Base-by-base conservation (phyloP, 306 rosid genomes). In the Trifolium repens region DNA sequence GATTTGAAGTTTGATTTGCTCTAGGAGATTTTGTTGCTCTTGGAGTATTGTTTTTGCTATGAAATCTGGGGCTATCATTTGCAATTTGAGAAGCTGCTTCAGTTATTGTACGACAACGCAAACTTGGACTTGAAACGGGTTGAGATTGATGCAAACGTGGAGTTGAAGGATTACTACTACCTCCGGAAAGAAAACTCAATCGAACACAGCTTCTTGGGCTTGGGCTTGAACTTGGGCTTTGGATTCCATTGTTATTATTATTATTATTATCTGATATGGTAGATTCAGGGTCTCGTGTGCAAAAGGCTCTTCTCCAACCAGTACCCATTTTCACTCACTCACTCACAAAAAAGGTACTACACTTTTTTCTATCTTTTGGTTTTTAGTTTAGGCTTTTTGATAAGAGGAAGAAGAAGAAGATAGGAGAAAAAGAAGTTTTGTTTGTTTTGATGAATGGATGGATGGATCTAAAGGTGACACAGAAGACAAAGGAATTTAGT, bases 251-350 rank as follows among this genome's bases (percentile, higher is more conserved):
- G 87, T 3, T 79, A 82, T 86, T 85, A 5, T 13, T 83, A 17
- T 17, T 17, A 85, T 6, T 81, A 84, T 86, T 85, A 50, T 88
- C 90, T 0, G 96, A 75, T 12, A 75, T 15, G 65, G 69, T 75
- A 4, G 89, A 81, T 13, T 87, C 91, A 27, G 90, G 84, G 78
- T 90, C 93, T 13, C 93, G 85, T 49, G 96, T 88, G 83, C 99
- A 94, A 70, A 94, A 94, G 9, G 96, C 96, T 84, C 96, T 87
- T 78, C 99, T 89, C 99, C 99, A 94, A 50, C 98, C 93, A 7
- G 93, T 92, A 40, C 96, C 96, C 99, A 94, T 92, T 73, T 68
- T 82, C 71, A 35, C 54, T 73, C 14, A 78, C 46, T 9, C 8
- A 37, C 8, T 17, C 19, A 17, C 19, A 17, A 39, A 70, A 55